phyloP scores from a whole-genome alignment of 139 green algal genomes.

The Pycnococcus provasolii region DNA sequence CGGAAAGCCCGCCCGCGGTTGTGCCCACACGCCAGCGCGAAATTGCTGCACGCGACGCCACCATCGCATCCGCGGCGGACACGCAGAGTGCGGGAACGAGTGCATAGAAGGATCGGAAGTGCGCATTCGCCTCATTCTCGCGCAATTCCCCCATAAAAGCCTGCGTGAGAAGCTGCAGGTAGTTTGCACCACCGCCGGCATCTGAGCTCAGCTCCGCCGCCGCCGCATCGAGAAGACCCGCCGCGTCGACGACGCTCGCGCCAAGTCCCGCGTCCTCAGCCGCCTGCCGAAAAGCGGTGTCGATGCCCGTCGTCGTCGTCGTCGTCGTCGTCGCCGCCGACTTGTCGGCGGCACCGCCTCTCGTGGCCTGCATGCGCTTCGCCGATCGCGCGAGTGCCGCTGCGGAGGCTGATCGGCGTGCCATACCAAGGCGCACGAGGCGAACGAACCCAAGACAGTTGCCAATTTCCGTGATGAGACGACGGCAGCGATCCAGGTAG shows the following conservation, averaged over 20 bases:
- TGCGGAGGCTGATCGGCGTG: too few relatives aligned
- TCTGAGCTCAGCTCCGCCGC: slow-evolving; percentile 13
- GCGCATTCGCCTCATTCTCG: slow-evolving; percentile 2
- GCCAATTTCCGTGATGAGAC: slow-evolving; percentile 26
- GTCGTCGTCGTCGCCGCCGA: not conserved
- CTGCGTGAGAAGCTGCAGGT: slow-evolving; percentile 10
- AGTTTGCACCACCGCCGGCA: slow-evolving; percentile 5
- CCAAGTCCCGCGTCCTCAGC: too few relatives aligned
- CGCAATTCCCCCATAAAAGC: slow-evolving; percentile 18
- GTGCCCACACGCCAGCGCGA: too few relatives aligned
- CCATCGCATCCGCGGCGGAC: slow-evolving; percentile 12
- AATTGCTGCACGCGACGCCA: not conserved
- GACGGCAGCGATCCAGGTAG: slow-evolving; percentile 24
- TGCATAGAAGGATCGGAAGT: slow-evolving; percentile 20
- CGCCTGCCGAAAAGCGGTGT: not conserved
- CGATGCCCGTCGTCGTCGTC: not conserved
- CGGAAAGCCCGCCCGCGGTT: too few relatives aligned
- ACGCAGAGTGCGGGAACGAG: slow-evolving; percentile 23
- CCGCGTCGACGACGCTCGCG: not conserved
- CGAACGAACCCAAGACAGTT: slow-evolving; percentile 32
- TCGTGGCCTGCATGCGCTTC: too few relatives aligned
- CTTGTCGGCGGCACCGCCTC: too few relatives aligned
- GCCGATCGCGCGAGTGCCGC: too few relatives aligned
- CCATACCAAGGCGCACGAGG: slow-evolving; percentile 21
- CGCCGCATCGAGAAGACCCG: slow-evolving; percentile 7